Base-by-base conservation (phyloP, 2,329 filamentous ascomycete species). In the Emericellopsis cladophorae region DNA sequence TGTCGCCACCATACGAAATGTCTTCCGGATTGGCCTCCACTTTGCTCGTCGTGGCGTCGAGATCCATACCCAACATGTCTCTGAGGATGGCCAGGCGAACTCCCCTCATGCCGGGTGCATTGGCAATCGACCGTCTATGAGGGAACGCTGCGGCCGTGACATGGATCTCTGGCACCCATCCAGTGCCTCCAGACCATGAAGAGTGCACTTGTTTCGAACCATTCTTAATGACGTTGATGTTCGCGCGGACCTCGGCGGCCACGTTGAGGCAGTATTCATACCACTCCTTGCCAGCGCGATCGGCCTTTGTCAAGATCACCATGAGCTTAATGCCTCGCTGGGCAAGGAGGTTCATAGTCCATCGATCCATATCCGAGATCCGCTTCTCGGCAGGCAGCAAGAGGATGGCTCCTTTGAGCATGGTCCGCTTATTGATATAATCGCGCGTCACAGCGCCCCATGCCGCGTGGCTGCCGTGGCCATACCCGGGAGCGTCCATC, bases 271-370 rank as follows among this genome's bases (percentile, higher is more conserved):
- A 63, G 16, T 41, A 42, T 10, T 43, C 44, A 7, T 44, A 43
- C 59, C 58, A 62, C 2, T 39, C 48, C 10, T 49, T 50, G 24
- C 51, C 55, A 35, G 49, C 53, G 47, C 75, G 76, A 49, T 78
- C 74, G 12, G 67, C 70, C 54, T 76, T 76, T 10, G 74, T 78
- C 38, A 79, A 52, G 5, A 76, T 63, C 1, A 76, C 63, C 7
- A 65, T 50, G 1, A 70, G 72, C 40, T 59, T 59, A 24, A 68
- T 60, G 9, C 62, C 61, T 4, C 62, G 58, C 38, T 64, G 55
- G 39, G 67, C 59, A 46, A 78, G 57, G 36, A 70, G 54, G 42
- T 59, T 53, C 29, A 78, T 52, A 45, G 71, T 60, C 55, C 64
- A 60, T 11, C 54, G 52, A 48, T 78, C 74, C 37, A 61, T 62